Evolutionary conservation across 345 rosid species (phyloP).

Genomic region (Geranium brycei): DNA sequence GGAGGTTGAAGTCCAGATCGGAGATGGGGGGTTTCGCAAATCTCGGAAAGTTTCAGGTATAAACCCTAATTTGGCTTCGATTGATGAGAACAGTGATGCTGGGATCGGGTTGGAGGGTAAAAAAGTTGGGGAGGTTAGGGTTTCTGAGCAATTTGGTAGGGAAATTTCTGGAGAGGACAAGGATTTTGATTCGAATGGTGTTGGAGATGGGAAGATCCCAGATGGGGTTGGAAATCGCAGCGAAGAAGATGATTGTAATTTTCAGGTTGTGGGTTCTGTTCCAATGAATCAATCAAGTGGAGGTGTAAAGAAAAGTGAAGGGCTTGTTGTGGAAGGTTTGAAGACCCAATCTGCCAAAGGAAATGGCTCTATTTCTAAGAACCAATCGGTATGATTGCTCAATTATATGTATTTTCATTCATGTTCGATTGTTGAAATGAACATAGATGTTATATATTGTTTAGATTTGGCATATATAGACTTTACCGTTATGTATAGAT

Average conservation of each 20-base stretch:
- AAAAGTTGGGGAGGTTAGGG: too few relatives aligned
- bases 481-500: too few relatives aligned
- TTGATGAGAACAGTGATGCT: background rate
- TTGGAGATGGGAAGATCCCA: background rate
- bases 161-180: background rate
- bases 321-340: background rate
- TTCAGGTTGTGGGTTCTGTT: background rate
- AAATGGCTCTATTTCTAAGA: conserved; percentile 2
- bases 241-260: conserved; percentile 6
- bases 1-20: background rate
- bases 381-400: conserved; percentile 19
- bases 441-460: background rate
- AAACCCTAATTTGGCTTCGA: background rate
- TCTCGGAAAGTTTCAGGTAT: background rate
- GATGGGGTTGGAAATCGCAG: background rate
- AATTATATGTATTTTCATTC: background rate
- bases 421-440: background rate
- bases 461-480: too few relatives aligned
- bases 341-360: background rate
- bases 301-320: background rate
- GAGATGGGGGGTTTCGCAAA: background rate
- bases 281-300: conserved; percentile 1
- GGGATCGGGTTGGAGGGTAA: too few relatives aligned
- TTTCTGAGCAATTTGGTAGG: too few relatives aligned
- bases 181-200: background rate